phyloP scores from a whole-genome alignment of 768 basidiomycete species.

The Phlebiopsis gigantea region DNA sequence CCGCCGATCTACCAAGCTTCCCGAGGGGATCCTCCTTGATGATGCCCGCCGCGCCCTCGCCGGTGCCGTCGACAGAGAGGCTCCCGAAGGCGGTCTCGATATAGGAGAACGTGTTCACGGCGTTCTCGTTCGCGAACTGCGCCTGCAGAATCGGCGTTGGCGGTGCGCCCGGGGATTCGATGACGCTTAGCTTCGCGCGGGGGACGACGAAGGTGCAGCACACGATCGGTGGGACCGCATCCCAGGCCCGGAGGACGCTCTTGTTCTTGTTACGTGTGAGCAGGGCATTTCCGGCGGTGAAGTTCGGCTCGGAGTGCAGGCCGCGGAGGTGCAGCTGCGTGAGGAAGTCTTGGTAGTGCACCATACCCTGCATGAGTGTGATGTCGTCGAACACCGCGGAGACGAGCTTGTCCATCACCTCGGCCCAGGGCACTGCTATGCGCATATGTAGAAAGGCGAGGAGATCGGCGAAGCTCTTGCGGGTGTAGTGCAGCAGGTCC shows the following conservation, averaged over 20 bases:
- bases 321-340: slow-evolving; percentile 37
- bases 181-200: slow-evolving; percentile 21
- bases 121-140: slow-evolving; percentile 18
- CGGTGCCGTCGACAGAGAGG: slow-evolving; percentile 9
- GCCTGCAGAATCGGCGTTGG: slow-evolving; percentile 25
- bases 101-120: slow-evolving; percentile 24
- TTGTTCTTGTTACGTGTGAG: not conserved
- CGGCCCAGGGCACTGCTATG: slow-evolving; percentile 36
- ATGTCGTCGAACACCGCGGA: slow-evolving; percentile 22
- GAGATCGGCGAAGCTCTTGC: slow-evolving; percentile 43
- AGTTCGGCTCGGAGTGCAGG: slow-evolving; percentile 26
- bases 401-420: slow-evolving; percentile 33
- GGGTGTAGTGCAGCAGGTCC: slow-evolving; percentile 38
- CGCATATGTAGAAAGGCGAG: slow-evolving; percentile 32
- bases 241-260: slow-evolving; percentile 19
- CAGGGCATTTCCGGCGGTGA: slow-evolving; percentile 10
- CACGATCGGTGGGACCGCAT: slow-evolving; percentile 32
- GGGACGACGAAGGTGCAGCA: slow-evolving; percentile 34
- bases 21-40: slow-evolving; percentile 15
- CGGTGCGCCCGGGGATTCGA: slow-evolving; percentile 21
- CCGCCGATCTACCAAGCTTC: slow-evolving; percentile 12
- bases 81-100: slow-evolving; percentile 20
- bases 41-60: slow-evolving; percentile 7
- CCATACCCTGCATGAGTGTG: slow-evolving; percentile 23
- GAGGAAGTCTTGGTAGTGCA: slow-evolving; percentile 43